Conservation (phyloP, 768 basidiomycete species). For the Fomitopsis serialis region DNA sequence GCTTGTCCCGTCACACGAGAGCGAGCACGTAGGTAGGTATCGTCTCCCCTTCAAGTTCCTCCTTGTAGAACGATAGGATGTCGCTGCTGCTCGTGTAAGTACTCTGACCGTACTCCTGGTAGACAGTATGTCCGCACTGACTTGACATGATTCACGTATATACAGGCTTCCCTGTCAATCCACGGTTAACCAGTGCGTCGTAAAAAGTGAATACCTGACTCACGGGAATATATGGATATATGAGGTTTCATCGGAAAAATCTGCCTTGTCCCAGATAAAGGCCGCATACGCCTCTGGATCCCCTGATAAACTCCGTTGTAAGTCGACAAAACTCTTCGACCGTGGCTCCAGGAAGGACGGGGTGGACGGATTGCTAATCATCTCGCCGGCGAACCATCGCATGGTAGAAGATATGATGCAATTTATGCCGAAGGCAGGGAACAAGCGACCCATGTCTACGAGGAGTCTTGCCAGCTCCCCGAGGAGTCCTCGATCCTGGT, state of each 20-base stretch:
- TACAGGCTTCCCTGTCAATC: slow-evolving; percentile 2
- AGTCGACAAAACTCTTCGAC: background rate
- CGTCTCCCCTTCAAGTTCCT: slow-evolving; percentile 9
- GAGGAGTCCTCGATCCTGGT: background rate
- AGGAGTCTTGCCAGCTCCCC: background rate
- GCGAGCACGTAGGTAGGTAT: slow-evolving; percentile 13
- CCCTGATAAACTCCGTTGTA: background rate
- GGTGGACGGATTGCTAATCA: background rate
- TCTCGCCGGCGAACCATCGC: background rate
- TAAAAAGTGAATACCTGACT: background rate
- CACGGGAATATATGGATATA: slow-evolving; percentile 3
- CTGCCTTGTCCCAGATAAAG: slow-evolving; percentile 5
- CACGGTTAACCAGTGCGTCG: background rate
- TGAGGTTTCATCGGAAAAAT: background rate
- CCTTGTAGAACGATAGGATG: slow-evolving; percentile 17
- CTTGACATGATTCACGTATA: slow-evolving; percentile 28
- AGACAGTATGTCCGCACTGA: too few species aligned
- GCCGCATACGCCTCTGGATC: background rate
- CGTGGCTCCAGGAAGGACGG: background rate
- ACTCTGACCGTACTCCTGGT: background rate
- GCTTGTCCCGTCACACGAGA: slow-evolving; percentile 4
- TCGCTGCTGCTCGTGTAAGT: background rate
- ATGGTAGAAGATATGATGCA: background rate
- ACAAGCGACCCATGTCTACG: background rate
- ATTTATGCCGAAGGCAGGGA: background rate